Base-by-base conservation (phyloP, 164 flowering plant genomes). In the Brasenia schreberi region DNA sequence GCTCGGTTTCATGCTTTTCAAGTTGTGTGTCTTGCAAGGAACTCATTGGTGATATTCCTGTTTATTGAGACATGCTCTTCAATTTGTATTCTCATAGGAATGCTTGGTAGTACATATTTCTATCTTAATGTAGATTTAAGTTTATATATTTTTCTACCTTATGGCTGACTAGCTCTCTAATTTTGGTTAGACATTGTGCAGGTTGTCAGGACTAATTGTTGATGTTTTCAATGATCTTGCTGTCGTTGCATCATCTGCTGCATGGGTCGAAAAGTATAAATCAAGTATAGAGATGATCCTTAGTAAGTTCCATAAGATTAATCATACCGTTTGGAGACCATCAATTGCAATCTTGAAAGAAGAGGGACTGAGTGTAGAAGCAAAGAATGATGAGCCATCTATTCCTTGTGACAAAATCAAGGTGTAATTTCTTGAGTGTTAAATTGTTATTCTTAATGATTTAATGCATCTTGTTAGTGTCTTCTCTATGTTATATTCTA, bases 211-310 rank as follows among this genome's bases (percentile, higher is more conserved):
- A 66, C 75, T 94, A 64, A 85, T 89, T 67, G 80, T 94, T 67
- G 98, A 94, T 81, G 79, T 94, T 63, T 94, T 91, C 77, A 95
- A 90, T 74, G 88, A 84, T 74, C 62, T 80, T 69, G 98, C 97
- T 66, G 96, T 94, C 23, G 53, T 94, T 70, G 97, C 98, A 64
- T 94, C 98, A 67, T 94, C 98, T 65, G 97, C 98, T 67, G 97
- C 98, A 71, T 91, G 97, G 98, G 97, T 94, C 75, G 98, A 94
- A 85, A 89, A 84, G 72, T 89, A 94, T 76, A 87, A 69, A 76
- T 72, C 83, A 63, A 82, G 84, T 68, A 80, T 94, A 66, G 87
- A 85, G 73, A 76, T 74, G 52, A 79, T 75, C 71, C 74, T 94
- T 43, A 64, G 81, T 61, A 77, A 72, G 76, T 71, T 82, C 33